Base-by-base conservation (phyloP, 2,329 filamentous ascomycete species). In the Aureobasidium sp. region DNA sequence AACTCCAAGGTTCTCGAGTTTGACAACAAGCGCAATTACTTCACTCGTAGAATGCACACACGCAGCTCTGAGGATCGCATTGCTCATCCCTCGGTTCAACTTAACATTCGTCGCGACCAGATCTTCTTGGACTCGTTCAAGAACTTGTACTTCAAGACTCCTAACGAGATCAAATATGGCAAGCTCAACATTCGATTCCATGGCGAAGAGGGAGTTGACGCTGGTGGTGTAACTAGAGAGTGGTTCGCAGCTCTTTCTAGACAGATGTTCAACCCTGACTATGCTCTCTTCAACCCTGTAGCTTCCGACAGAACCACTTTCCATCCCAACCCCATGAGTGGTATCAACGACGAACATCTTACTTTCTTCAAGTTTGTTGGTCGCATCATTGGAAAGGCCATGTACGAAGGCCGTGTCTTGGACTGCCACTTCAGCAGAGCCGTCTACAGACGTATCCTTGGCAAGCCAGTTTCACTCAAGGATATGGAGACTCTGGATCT, bases 361-460 rank as follows among this genome's bases (percentile, higher is more conserved):
- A 86, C 91, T 80, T 99, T 97, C 83, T 99, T 99, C 85, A 97
- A 97, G 74, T 99, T 99, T 77, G 97, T 99, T 70, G 94, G 94
- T 46, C 90, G 94, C 55, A 91, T 99, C 76, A 99, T 99, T 68
- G 95, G 94, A 70, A 99, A 99, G 77, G 94, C 94, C 41, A 82
- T 99, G 53, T 99, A 97, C 74, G 95, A 99, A 78, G 90, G 91
- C 50, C 89, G 94, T 62, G 87, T 99, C 39, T 86, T 99, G 34
- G 94, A 99, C 75, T 99, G 94, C 76, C 96, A 97, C 81, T 99
- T 99, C 80, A 97, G 93, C 77, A 87, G 94, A 72, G 95, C 95
- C 15, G 93, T 99, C 57, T 99, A 99, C 82, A 97, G 97, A 80
- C 89, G 91, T 68, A 97, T 99, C 66, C 84, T 99, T 32, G 90